Evolutionary conservation across 305 asterid species (phyloP).

Genomic region (Fraxinus greggii): DNA sequence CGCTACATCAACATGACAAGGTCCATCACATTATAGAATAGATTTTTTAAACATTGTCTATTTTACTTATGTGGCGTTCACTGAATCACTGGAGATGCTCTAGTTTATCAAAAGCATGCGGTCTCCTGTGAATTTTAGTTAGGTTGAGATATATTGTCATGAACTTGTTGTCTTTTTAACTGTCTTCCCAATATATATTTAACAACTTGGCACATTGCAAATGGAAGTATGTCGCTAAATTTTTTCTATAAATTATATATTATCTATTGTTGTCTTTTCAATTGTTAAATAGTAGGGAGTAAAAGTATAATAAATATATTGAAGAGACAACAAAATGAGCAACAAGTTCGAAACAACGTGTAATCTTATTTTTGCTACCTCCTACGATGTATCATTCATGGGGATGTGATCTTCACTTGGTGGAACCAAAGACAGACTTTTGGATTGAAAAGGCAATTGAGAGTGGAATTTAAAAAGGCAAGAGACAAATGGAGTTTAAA

Average conservation of each 20-base stretch:
- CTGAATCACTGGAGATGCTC: neutral
- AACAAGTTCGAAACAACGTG: too few species aligned
- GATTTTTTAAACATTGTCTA: neutral
- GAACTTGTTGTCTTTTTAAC: neutral
- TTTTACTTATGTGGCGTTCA: neutral
- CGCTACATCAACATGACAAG: neutral
- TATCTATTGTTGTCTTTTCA: neutral
- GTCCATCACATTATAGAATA: neutral
- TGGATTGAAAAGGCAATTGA: slow-evolving; percentile 18
- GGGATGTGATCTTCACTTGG: neutral
- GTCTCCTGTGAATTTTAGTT: neutral
- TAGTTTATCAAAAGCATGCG: neutral
- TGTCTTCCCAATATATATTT: neutral
- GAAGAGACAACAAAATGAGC: neutral
- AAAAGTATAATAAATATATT: too few species aligned
- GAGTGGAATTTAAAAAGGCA: slow-evolving; percentile 38
- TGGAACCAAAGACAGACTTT: neutral
- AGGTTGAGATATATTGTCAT: too few species aligned
- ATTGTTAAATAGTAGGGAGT: too few species aligned
- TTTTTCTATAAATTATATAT: too few species aligned
- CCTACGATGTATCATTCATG: neutral
- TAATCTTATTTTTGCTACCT: neutral
- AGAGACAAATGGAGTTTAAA: slow-evolving; percentile 47
- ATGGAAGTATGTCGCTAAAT: neutral
- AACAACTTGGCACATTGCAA: neutral